phyloP scores from a whole-genome alignment of 192 early-diverging fungal genomes.

The Mortierella claussenii region DNA sequence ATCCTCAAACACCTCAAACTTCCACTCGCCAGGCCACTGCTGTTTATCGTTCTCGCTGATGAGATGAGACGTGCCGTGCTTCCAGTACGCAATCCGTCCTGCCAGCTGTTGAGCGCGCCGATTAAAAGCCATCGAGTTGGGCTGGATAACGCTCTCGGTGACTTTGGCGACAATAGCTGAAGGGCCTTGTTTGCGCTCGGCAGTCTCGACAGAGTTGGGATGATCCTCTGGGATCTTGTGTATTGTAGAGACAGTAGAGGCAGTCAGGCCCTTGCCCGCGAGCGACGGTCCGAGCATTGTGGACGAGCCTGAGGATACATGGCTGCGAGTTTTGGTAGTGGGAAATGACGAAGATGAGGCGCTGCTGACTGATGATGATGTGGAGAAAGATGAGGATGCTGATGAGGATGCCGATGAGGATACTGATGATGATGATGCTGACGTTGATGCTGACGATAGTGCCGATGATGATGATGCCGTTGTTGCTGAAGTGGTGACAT shows the following conservation, averaged over 20 bases:
- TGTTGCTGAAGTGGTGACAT: background rate
- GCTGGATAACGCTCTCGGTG: conserved; percentile 24
- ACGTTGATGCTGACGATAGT: too few species aligned
- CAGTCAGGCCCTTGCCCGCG: background rate
- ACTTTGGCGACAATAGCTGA: conserved; percentile 13
- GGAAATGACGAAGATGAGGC: conserved; percentile 13
- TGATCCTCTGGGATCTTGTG: conserved; percentile 28
- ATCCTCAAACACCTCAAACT: conserved; percentile 45
- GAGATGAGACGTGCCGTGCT: conserved; percentile 26
- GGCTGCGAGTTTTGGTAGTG: background rate
- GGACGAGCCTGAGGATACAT: background rate
- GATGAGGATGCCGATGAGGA: too few species aligned
- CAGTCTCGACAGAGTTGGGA: conserved; percentile 17
- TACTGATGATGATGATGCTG: too few species aligned
- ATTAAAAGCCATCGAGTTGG: conserved; percentile 27
- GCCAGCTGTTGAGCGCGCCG: conserved; percentile 39
- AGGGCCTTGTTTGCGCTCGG: conserved; percentile 6
- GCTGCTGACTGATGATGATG: too few species aligned
- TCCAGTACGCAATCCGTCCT: conserved; percentile 39
- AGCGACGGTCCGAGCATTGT: conserved; percentile 12
- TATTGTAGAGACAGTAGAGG: too few species aligned
- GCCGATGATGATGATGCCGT: background rate
- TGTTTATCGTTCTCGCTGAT: conserved; percentile 39
- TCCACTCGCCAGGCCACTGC: conserved; percentile 48
- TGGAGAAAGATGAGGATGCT: too few species aligned